Percentiles rank a stretch among this genome's conserved stretches.
Evolutionary conservation across 2,329 filamentous ascomycete genomes (phyloP).

Genomic region (Hypomyces perniciosus): DNA sequence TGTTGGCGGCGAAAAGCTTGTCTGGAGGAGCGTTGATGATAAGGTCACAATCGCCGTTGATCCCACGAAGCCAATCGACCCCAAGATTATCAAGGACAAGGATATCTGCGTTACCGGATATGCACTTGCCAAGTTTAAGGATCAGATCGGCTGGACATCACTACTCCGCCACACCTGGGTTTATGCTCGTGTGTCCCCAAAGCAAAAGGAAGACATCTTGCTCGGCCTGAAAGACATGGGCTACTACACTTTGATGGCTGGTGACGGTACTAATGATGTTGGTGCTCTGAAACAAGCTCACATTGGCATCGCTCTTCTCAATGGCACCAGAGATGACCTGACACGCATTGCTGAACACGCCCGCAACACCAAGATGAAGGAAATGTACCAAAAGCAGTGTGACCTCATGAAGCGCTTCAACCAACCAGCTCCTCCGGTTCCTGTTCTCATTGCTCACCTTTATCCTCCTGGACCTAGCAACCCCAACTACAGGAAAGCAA

Average conservation of each 20-base stretch:
- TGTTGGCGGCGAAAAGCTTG: slow-evolving; percentile 68
- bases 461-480: slow-evolving; percentile 88
- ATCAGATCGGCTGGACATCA: slow-evolving; percentile 66
- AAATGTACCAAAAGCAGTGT: slow-evolving; percentile 94
- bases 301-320: slow-evolving; percentile 91
- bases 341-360: slow-evolving; percentile 88
- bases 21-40: slow-evolving; percentile 95
- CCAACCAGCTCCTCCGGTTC: slow-evolving; percentile 85
- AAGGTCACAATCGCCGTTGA: slow-evolving; percentile 81
- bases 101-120: slow-evolving; percentile 96
- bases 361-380: slow-evolving; percentile 95
- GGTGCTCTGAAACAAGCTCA: slow-evolving; percentile 97
- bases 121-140: slow-evolving; percentile 82
- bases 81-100: slow-evolving; percentile 73
- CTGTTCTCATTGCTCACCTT: slow-evolving; percentile 84
- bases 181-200: slow-evolving; percentile 94
- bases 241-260: slow-evolving; percentile 98
- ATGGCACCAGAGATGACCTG: slow-evolving; percentile 87
- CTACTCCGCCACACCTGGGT: slow-evolving; percentile 91
- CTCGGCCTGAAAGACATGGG: slow-evolving; percentile 92
- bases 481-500: slow-evolving; percentile 88
- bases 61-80: slow-evolving; percentile 71
- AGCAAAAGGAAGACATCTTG: slow-evolving; percentile 99
- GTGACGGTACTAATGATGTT: slow-evolving; percentile 97
- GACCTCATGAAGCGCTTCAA: slow-evolving; percentile 92